Percentiles rank a stretch among this genome's conserved stretches.
phyloP scores from a whole-genome alignment of 345 rosid species.

The Kandelia obovata region DNA sequence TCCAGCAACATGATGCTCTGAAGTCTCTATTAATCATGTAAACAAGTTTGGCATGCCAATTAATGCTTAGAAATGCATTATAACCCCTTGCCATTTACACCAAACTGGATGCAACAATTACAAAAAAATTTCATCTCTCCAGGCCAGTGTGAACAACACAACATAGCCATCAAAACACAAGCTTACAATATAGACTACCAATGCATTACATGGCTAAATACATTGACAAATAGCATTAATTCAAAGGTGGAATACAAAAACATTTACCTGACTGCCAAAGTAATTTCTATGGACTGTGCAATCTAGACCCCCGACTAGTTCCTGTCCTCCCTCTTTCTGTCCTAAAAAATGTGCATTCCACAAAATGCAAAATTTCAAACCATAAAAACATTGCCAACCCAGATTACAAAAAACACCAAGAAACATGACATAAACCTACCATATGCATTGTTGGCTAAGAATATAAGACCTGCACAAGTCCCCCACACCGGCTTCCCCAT shows the following conservation, averaged over 20 bases:
- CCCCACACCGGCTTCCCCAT: slow-evolving; percentile 97
- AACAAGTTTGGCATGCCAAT: too few relatives aligned
- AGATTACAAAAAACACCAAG: not conserved
- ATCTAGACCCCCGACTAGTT: slow-evolving; percentile 80
- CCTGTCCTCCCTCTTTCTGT: slow-evolving; percentile 92
- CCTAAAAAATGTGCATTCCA: slow-evolving; percentile 44
- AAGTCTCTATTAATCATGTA: too few relatives aligned
- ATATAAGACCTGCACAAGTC: slow-evolving; percentile 95
- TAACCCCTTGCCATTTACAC: too few relatives aligned
- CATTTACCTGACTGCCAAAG: slow-evolving; percentile 90
- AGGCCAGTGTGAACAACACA: too few relatives aligned
- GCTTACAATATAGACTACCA: not conserved
- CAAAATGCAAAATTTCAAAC: not conserved
- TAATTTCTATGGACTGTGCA: slow-evolving; percentile 83
- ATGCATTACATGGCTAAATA: not conserved
- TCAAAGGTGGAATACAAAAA: not conserved
- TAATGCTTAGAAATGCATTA: too few relatives aligned
- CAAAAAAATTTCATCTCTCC: too few relatives aligned
- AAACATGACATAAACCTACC: slow-evolving; percentile 41
- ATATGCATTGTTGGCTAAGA: slow-evolving; percentile 75
- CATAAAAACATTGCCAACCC: not conserved
- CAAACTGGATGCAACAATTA: too few relatives aligned
- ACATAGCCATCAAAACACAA: too few relatives aligned
- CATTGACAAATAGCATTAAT: not conserved
- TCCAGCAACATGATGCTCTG: too few relatives aligned